A percentile compares a stretch with the other conserved stretches of the same genome.
Evolutionary conservation across 2,329 filamentous ascomycete genomes (phyloP).

Genomic region (Ascochyta lentis): DNA sequence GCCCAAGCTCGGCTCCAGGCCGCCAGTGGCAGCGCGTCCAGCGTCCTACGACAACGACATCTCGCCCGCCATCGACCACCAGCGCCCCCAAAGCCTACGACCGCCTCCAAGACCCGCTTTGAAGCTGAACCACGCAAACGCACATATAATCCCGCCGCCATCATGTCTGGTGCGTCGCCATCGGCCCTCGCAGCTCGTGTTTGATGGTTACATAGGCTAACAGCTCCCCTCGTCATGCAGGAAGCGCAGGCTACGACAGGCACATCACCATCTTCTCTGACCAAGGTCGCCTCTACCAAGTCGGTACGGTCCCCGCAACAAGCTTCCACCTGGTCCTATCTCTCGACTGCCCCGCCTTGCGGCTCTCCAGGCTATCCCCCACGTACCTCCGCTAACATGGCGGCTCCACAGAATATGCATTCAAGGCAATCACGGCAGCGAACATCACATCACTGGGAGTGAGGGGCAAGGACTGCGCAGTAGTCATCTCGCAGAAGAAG

Average conservation of each 20-base stretch:
- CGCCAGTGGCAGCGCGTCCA: conserved; percentile 43
- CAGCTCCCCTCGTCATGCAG: conserved; percentile 34
- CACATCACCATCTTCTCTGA: conserved; percentile 99
- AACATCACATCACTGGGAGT: conserved; percentile 99
- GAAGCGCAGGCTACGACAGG: conserved; percentile 80
- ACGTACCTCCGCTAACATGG: conserved; percentile 25
- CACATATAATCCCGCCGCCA: conserved; percentile 39
- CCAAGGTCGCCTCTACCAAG: conserved; percentile 98
- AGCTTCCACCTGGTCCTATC: background rate
- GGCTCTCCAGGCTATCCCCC: conserved; percentile 1
- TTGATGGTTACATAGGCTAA: conserved; percentile 34
- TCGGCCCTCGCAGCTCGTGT: conserved; percentile 22
- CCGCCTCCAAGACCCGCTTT: conserved; percentile 34
- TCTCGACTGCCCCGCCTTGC: background rate
- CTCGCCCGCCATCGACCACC: conserved; percentile 30
- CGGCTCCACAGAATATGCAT: conserved; percentile 85
- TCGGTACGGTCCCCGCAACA: conserved; percentile 70
- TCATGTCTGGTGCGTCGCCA: conserved; percentile 51
- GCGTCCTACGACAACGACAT: conserved; percentile 29
- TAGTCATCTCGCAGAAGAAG: conserved; percentile 99
- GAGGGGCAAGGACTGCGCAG: conserved; percentile 94
- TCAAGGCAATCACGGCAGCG: conserved; percentile 99
- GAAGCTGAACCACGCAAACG: conserved; percentile 38
- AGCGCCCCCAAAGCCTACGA: conserved; percentile 38
- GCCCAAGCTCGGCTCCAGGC: conserved; percentile 41